phyloP scores from a whole-genome alignment of 805 yeast species.

The Ogataea pini region DNA sequence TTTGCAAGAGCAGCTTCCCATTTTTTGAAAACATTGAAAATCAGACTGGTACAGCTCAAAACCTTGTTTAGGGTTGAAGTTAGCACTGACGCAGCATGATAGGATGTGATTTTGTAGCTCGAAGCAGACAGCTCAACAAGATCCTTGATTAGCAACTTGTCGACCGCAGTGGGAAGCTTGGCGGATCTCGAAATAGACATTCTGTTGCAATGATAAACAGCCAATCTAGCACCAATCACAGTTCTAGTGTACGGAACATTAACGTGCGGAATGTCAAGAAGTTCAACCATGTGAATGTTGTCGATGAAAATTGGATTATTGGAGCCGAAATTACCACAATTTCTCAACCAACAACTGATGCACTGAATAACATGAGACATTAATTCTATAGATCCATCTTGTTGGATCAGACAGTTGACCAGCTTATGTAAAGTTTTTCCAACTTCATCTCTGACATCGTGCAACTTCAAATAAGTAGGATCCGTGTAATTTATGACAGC shows the following conservation, averaged over 20 bases:
- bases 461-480: constrained; percentile 53
- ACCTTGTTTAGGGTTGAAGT: constrained; percentile 70
- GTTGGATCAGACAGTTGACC: constrained; percentile 45
- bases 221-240: constrained; percentile 71
- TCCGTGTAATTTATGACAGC: constrained; percentile 31
- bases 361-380: constrained; percentile 64
- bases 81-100: constrained; percentile 67
- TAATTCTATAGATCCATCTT: constrained; percentile 64
- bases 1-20: constrained; percentile 46
- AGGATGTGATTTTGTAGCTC: constrained; percentile 65
- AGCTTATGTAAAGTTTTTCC: constrained; percentile 58
- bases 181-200: constrained; percentile 70
- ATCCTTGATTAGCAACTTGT: constrained; percentile 62
- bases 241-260: constrained; percentile 76
- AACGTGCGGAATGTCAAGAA: constrained; percentile 64
- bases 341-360: constrained; percentile 60
- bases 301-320: constrained; percentile 32
- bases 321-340: constrained; percentile 32
- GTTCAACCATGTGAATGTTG: constrained; percentile 40
- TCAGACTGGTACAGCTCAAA: constrained; percentile 50
- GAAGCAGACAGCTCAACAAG: constrained; percentile 66
- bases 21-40: constrained; percentile 49
- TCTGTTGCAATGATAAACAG: constrained; percentile 73
- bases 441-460: constrained; percentile 57
- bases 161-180: constrained; percentile 67